These are phyloP conservation scores for Delonix regia DNA, from an alignment of 306 rosid species.

Conservation along the genomic window DNA sequence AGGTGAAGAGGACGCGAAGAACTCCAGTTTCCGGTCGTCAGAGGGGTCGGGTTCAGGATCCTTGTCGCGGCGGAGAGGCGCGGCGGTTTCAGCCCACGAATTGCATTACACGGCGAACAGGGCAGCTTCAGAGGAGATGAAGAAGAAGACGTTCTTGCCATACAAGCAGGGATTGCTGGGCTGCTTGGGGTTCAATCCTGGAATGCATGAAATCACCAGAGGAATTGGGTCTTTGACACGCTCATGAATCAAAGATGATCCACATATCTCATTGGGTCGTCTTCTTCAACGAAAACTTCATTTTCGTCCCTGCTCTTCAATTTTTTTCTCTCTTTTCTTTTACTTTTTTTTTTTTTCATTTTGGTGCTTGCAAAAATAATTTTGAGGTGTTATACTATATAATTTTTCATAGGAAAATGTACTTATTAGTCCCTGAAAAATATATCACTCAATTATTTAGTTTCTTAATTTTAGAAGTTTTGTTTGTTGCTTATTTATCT, in stretches of 20 bases:
- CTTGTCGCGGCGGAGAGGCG: slow-evolving; percentile 66
- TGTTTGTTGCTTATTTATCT: no score
- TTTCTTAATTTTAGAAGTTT: background rate
- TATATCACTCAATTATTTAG: background rate
- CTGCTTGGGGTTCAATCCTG: slow-evolving; percentile 76
- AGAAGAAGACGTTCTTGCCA: slow-evolving; percentile 86
- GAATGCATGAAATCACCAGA: slow-evolving; percentile 54
- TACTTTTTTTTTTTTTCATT: no score
- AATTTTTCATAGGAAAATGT: background rate
- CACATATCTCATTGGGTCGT: slow-evolving; percentile 27
- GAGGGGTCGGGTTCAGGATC: slow-evolving; percentile 68
- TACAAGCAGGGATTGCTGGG: slow-evolving; percentile 87
- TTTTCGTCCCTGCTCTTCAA: background rate
- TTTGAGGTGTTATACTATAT: background rate
- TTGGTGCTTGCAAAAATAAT: background rate
- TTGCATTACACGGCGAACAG: slow-evolving; percentile 86
- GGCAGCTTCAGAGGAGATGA: slow-evolving; percentile 88
- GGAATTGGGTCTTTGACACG: slow-evolving; percentile 67
- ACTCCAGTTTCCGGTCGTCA: slow-evolving; percentile 74
- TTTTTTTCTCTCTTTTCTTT: no score
- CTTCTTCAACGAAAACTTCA: background rate
- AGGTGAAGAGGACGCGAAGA: slow-evolving; percentile 56
- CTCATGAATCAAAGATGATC: slow-evolving; percentile 25
- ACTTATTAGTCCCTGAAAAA: background rate
- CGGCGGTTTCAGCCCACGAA: slow-evolving; percentile 82